A percentile compares a stretch with the other conserved stretches of the same genome.
Conservation (phyloP, 2,329 filamentous ascomycete species). For the Ascochyta lentis region DNA sequence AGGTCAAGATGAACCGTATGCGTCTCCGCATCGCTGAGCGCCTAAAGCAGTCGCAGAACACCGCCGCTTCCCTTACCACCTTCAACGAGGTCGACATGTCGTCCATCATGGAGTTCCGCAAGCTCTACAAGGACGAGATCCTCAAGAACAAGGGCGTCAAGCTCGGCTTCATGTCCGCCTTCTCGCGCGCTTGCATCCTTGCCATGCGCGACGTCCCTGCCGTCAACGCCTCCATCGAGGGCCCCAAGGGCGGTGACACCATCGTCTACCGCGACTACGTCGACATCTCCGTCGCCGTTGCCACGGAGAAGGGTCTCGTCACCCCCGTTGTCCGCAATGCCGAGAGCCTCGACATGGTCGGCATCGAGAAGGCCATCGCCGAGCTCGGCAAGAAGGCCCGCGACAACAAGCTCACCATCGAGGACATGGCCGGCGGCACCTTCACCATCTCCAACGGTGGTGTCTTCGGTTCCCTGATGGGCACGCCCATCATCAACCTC, state of each 20-base stretch:
- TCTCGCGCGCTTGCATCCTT: slow-evolving; percentile 85
- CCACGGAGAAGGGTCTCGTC: slow-evolving; percentile 95
- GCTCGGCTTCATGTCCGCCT: slow-evolving; percentile 99
- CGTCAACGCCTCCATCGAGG: slow-evolving; percentile 97
- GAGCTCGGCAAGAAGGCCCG: slow-evolving; percentile 97
- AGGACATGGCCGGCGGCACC: slow-evolving; percentile 98
- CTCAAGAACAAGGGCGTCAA: slow-evolving; percentile 97
- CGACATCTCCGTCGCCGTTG: slow-evolving; percentile 95
- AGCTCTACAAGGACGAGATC: slow-evolving; percentile 94
- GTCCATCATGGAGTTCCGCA: slow-evolving; percentile 94
- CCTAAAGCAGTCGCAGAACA: slow-evolving; percentile 99
- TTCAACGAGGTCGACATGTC: slow-evolving; percentile 99
- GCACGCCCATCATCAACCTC: slow-evolving; percentile 97
- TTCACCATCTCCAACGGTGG: slow-evolving; percentile 98
- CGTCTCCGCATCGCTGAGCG: slow-evolving; percentile 95
- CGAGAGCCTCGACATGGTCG: slow-evolving; percentile 85
- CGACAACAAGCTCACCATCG: slow-evolving; percentile 95
- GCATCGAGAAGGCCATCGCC: slow-evolving; percentile 88
- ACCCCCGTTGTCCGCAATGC: slow-evolving; percentile 96
- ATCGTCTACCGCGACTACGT: slow-evolving; percentile 99
- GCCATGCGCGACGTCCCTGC: slow-evolving; percentile 95
- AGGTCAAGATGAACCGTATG: slow-evolving; percentile 99
- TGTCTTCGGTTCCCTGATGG: slow-evolving; percentile 96
- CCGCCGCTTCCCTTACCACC: slow-evolving; percentile 92
- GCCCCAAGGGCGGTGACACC: slow-evolving; percentile 91